Evolutionary conservation across 768 basidiomycete genomes (phyloP).

Genomic region (Tulasnella sp.): DNA sequence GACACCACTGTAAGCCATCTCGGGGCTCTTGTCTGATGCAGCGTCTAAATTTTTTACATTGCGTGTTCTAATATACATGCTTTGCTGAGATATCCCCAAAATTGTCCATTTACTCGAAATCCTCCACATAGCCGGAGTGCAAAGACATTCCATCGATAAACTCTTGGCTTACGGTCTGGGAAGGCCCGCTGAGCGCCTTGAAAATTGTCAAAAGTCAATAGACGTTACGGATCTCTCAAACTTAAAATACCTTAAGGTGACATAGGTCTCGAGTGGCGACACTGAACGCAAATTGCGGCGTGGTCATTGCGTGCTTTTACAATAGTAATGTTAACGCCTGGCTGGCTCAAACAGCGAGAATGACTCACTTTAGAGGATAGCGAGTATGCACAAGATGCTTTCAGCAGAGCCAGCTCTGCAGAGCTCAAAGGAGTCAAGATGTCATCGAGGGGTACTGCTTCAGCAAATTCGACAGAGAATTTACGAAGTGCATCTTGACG

Average conservation of each 20-base stretch:
- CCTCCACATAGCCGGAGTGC: background rate
- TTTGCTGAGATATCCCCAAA: background rate
- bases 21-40: too few relatives aligned
- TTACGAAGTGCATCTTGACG: background rate
- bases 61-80: background rate
- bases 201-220: background rate
- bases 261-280: background rate
- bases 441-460: background rate
- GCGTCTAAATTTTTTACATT: background rate
- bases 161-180: background rate
- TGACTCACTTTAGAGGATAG: background rate
- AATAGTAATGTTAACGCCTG: background rate
- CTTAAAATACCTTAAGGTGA: background rate
- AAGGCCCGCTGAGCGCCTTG: background rate
- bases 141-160: background rate
- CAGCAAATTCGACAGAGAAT: background rate
- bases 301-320: background rate
- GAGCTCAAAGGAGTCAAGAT: background rate
- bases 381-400: background rate
- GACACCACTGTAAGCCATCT: too few relatives aligned
- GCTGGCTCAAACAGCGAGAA: background rate
- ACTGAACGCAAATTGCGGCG: background rate
- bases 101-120: background rate
- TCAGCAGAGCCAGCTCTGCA: background rate
- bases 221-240: background rate